Conservation (phyloP, 768 basidiomycete species). For the Hortiboletus campestris region DNA sequence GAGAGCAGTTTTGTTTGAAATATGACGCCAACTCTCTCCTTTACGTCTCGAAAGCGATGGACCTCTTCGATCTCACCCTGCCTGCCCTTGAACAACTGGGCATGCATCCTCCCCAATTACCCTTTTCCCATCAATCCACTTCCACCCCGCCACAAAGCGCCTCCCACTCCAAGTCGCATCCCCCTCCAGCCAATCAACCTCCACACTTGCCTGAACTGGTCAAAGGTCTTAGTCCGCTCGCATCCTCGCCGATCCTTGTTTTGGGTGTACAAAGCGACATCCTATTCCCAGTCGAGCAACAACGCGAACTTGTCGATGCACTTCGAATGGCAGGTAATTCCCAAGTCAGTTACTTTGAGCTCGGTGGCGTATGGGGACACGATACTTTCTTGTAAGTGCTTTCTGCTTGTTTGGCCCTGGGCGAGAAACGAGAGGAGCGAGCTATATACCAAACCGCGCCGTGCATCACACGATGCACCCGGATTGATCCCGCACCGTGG, state of each 20-base stretch:
- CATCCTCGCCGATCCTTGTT: constrained; percentile 76
- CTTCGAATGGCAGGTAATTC: constrained; percentile 87
- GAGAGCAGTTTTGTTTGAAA: constrained; percentile 95
- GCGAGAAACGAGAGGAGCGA: not conserved
- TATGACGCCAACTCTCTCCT: constrained; percentile 99
- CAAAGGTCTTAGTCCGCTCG: constrained; percentile 71
- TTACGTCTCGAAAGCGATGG: constrained; percentile 99
- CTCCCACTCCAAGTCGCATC: constrained; percentile 67
- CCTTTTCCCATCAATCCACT: constrained; percentile 19
- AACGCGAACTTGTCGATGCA: constrained; percentile 91
- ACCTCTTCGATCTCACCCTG: constrained; percentile 92
- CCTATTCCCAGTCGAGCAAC: constrained; percentile 95
- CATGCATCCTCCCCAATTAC: constrained; percentile 38
- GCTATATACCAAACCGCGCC: constrained; percentile 10
- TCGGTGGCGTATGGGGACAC: constrained; percentile 99
- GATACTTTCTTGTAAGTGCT: constrained; percentile 87
- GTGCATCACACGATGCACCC: not conserved
- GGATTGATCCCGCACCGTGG: constrained; percentile 3
- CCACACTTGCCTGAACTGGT: constrained; percentile 77
- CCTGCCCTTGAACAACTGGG: constrained; percentile 70
- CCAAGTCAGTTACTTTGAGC: constrained; percentile 91
- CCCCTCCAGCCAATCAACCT: constrained; percentile 68
- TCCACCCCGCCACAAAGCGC: constrained; percentile 25
- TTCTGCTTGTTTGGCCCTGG: not conserved
- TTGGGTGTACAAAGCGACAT: constrained; percentile 97